Evolutionary conservation across 352 stramenopile species (phyloP).

Genomic region (Globisporangium orthogonon): DNA sequence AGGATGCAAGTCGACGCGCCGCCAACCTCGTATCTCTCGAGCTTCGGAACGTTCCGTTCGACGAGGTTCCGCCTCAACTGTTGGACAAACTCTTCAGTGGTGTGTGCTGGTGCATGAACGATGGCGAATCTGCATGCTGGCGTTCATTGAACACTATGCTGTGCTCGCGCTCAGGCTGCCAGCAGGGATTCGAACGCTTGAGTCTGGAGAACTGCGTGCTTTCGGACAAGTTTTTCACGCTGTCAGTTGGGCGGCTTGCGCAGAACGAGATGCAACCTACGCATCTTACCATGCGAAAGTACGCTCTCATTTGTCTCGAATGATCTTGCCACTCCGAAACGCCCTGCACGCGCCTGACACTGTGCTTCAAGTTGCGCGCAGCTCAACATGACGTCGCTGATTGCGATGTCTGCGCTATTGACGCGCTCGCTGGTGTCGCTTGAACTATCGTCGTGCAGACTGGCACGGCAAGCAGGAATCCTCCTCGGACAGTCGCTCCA

Average conservation of each 20-base stretch:
- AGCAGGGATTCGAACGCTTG: conserved; percentile 20
- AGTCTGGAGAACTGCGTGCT: conserved; percentile 32
- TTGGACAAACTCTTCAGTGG: not conserved
- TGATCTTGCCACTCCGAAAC: not conserved
- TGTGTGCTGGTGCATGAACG: not conserved
- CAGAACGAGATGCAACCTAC: conserved; percentile 16
- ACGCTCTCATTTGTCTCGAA: not conserved
- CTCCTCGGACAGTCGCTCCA: conserved; percentile 54
- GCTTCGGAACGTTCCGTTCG: not conserved
- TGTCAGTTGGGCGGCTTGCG: conserved; percentile 20
- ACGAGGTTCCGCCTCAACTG: not conserved
- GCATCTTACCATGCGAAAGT: conserved; percentile 26
- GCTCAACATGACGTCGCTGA: conserved; percentile 53
- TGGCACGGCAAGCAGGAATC: conserved; percentile 50
- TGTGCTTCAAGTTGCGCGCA: conserved; percentile 26
- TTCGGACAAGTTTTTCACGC: conserved; percentile 29
- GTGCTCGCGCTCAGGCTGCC: conserved; percentile 9
- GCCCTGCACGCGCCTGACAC: not conserved
- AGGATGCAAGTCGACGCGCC: not conserved
- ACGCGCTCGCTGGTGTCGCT: conserved; percentile 28
- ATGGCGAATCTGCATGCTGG: no score
- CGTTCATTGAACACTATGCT: no score
- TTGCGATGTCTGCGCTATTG: conserved; percentile 34
- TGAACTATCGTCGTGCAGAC: conserved; percentile 42
- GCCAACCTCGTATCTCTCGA: not conserved